Evolutionary conservation across 2,329 filamentous ascomycete species (phyloP).

Genomic region (Penicillium sp.): DNA sequence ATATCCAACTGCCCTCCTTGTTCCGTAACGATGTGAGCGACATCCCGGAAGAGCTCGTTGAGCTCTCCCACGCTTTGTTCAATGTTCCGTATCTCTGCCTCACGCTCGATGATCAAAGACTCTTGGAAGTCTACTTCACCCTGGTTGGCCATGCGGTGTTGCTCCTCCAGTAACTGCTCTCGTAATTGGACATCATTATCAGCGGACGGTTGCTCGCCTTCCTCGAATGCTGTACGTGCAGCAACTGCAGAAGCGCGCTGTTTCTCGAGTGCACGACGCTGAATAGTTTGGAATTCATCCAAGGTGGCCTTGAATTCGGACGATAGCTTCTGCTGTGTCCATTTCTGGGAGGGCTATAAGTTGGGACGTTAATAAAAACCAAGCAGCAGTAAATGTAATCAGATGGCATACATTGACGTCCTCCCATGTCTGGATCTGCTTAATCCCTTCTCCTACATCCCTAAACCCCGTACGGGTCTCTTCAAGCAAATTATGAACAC

Average conservation of each 20-base stretch:
- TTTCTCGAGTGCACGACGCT: slow-evolving; percentile 86
- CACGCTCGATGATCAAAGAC: slow-evolving; percentile 88
- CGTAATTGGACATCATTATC: slow-evolving; percentile 52
- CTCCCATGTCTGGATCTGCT: slow-evolving; percentile 84
- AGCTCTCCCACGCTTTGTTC: slow-evolving; percentile 93
- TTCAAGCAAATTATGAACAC: slow-evolving; percentile 82
- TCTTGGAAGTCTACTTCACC: slow-evolving; percentile 98
- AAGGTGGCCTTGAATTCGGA: slow-evolving; percentile 88
- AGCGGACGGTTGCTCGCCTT: slow-evolving; percentile 34
- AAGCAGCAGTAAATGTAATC: background rate
- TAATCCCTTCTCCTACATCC: slow-evolving; percentile 87
- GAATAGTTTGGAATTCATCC: slow-evolving; percentile 87
- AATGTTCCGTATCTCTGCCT: slow-evolving; percentile 95
- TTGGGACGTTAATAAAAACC: slow-evolving; percentile 11
- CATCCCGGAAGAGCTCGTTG: slow-evolving; percentile 94
- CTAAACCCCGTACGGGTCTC: slow-evolving; percentile 85
- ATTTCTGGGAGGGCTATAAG: slow-evolving; percentile 82
- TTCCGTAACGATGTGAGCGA: slow-evolving; percentile 95
- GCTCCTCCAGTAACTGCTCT: slow-evolving; percentile 69
- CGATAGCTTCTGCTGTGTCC: slow-evolving; percentile 91
- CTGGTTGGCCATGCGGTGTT: slow-evolving; percentile 79
- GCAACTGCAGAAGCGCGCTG: slow-evolving; percentile 82
- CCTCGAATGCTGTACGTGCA: slow-evolving; percentile 74
- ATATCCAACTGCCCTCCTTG: slow-evolving; percentile 86
- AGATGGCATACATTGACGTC: slow-evolving; percentile 66